Conservation (phyloP, 331 rosid species). For the Quercus phellos region DNA sequence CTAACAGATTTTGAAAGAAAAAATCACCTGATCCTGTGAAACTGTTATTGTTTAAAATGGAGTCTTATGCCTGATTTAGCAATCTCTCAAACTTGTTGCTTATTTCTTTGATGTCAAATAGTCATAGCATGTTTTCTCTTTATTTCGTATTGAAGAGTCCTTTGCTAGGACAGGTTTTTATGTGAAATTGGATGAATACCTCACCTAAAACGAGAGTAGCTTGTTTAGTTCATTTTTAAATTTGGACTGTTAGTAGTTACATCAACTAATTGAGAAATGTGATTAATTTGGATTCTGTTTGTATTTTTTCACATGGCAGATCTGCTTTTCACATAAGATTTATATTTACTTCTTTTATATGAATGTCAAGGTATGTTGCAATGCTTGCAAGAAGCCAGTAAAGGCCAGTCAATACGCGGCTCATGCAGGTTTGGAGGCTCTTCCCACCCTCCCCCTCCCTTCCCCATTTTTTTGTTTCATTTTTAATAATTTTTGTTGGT, state of each 20-base stretch:
- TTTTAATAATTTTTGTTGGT: slow-evolving; percentile 4
- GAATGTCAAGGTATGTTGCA: slow-evolving; percentile 77
- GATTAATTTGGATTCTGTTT: slow-evolving; percentile 12
- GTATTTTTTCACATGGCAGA: slow-evolving; percentile 16
- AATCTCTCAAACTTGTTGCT: not conserved
- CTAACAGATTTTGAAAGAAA: not conserved
- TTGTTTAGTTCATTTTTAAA: slow-evolving; percentile 8
- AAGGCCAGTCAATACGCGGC: slow-evolving; percentile 75
- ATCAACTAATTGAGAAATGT: not conserved
- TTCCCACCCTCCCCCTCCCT: not conserved
- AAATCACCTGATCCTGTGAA: not conserved
- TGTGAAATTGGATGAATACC: not conserved
- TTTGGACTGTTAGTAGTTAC: slow-evolving; percentile 5
- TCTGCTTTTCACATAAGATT: slow-evolving; percentile 11
- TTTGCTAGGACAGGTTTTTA: not conserved
- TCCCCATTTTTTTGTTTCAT: slow-evolving; percentile 1
- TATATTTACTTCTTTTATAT: slow-evolving; percentile 22
- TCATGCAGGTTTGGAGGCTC: slow-evolving; percentile 73
- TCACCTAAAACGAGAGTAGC: not conserved
- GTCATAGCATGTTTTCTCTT: not conserved
- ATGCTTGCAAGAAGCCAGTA: slow-evolving; percentile 86
- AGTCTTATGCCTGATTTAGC: not conserved
- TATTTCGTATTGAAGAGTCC: not conserved
- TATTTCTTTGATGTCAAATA: not conserved
- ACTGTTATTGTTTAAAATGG: not conserved